Base-by-base conservation (phyloP, 2,329 filamentous ascomycete species). In the Chalaropsis ovoidea region DNA sequence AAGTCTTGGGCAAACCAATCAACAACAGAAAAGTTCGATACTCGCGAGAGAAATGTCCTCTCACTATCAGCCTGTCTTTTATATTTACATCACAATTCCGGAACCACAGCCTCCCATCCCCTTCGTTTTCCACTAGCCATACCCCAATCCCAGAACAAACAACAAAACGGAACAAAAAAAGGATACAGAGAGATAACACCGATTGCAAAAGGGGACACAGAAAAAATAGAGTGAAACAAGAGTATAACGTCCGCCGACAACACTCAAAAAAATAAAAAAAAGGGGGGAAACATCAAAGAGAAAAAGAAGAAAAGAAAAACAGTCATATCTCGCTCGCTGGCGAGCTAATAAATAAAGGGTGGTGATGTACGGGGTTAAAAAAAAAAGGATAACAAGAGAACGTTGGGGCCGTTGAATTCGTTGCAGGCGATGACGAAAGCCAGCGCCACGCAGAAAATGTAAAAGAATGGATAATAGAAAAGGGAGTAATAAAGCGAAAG, bases 1-100 rank as follows among this genome's bases (percentile, higher is more conserved):
- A 19, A 31, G 27, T 58, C 54, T 35, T 35, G 54, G 24, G 27
- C 3, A 39, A 58, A 8, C 15, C n/a, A 35, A 39, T 19, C 15
- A 58, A n/a, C 54, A n/a, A 58, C 31, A n/a, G 31, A 58, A 31
- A 17, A 58, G 27, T 22, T 11, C 54, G n/a, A 52, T 15, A 52
- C 47, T 24, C 47, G 24, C 47, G 1, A 52, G 24, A 27, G 47
- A 15, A 52, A 52, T 52, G n/a, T 22, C 17, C 52, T 35, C 27
- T 58, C 52, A 2, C 27, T 19, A 31, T 58, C 54, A 58, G 15
- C 24, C 24, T 35, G 31, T 58, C 41, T 64, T 64, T 64, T 64
- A 64, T 64, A 64, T 58, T 64, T 60, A 52, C 63, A 64, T 64
- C 63, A 35, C 41, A 52, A 45, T 39, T 58, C 15, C 31, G 24